Percentiles rank a stretch among this genome's conserved stretches.
These are phyloP conservation scores for Phytopythium chamaehyphon DNA, from an alignment of 352 stramenopile species.

Conservation along the genomic window DNA sequence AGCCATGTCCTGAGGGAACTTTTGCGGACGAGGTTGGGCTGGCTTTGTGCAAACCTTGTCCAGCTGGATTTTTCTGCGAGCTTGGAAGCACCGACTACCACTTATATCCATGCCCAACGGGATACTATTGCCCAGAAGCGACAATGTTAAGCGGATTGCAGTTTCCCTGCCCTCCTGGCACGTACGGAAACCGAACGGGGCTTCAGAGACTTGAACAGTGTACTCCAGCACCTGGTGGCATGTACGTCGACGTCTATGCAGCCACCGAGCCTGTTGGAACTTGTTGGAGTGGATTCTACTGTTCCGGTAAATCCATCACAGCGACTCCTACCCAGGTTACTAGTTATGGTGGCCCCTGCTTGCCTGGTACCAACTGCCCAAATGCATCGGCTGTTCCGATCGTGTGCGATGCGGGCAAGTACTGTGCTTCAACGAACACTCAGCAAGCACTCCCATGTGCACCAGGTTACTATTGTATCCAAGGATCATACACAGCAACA, in stretches of 20 bases:
- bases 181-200: conserved; percentile 56
- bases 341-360: conserved; percentile 61
- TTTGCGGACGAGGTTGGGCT: conserved; percentile 27
- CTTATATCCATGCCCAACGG: conserved; percentile 56
- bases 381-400: conserved; percentile 80
- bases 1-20: conserved; percentile 35
- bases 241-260: conserved; percentile 50
- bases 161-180: conserved; percentile 75
- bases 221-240: conserved; percentile 58
- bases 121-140: conserved; percentile 78
- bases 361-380: conserved; percentile 84
- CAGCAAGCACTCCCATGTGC: conserved; percentile 64
- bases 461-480: conserved; percentile 86
- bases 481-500: conserved; percentile 74
- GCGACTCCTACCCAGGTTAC: conserved; percentile 37
- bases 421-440: conserved; percentile 77
- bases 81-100: conserved; percentile 38
- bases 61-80: conserved; percentile 40
- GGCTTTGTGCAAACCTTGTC: conserved; percentile 28
- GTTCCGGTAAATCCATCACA: conserved; percentile 49
- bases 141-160: conserved; percentile 40
- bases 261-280: conserved; percentile 37
- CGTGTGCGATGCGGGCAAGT: conserved; percentile 71
- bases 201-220: conserved; percentile 51
- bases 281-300: conserved; percentile 87